Percentiles rank a stretch among this genome's conserved stretches.
These are phyloP conservation scores for Abortiporus biennis DNA, from an alignment of 1,284 basidiomycete species.

Conservation along the genomic window DNA sequence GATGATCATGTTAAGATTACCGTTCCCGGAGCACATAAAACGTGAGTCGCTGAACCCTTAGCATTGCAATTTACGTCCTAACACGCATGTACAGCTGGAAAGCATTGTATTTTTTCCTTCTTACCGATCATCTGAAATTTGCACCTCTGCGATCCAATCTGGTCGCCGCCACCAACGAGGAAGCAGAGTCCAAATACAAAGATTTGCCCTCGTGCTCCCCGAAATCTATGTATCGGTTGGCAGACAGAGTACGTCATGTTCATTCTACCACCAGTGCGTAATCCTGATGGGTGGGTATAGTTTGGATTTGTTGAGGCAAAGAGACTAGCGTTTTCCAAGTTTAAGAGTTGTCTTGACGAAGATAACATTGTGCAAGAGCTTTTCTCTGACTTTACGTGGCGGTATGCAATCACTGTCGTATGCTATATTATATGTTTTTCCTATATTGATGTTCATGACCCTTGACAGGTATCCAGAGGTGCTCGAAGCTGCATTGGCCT, in stretches of 20 bases:
- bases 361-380: slow-evolving; percentile 15
- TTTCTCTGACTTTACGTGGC: slow-evolving; percentile 15
- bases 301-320: slow-evolving; percentile 9
- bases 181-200: too few relatives aligned
- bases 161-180: too few relatives aligned
- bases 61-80: too few relatives aligned
- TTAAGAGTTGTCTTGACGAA: slow-evolving; percentile 7
- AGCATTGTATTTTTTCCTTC: slow-evolving; percentile 13
- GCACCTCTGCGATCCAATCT: slow-evolving; percentile 10
- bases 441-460: background rate
- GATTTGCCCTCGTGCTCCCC: slow-evolving; percentile 8
- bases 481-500: background rate
- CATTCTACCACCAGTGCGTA: background rate
- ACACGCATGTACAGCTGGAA: slow-evolving; percentile 14
- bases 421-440: background rate
- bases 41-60: too few relatives aligned
- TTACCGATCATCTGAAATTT: slow-evolving; percentile 14
- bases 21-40: too few relatives aligned
- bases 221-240: slow-evolving; percentile 14
- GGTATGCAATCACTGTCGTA: slow-evolving; percentile 8
- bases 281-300: slow-evolving; percentile 4
- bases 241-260: slow-evolving; percentile 10
- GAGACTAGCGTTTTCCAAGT: slow-evolving; percentile 5
- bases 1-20: too few relatives aligned
- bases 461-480: background rate